Conservation (phyloP, 257 asterid genomes). For the Capsicum rhomboideum region DNA sequence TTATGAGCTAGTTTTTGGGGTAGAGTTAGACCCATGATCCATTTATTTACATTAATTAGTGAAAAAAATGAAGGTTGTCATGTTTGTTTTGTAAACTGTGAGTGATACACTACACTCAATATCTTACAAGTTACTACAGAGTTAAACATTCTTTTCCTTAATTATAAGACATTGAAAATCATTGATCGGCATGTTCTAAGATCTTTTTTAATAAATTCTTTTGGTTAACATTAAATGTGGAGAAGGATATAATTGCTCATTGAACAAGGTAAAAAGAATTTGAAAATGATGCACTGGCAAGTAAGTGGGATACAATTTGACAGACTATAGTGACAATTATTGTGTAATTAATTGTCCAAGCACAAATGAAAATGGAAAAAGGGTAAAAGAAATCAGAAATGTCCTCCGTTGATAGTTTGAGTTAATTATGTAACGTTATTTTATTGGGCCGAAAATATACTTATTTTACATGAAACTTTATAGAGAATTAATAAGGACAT, state of each 20-base stretch:
- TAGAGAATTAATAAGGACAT: too few relatives aligned
- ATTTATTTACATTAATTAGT: too few relatives aligned
- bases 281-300: neutral
- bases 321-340: neutral
- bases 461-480: too few relatives aligned
- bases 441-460: too few relatives aligned
- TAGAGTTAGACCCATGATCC: too few relatives aligned
- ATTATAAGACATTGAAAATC: neutral
- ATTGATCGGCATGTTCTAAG: neutral
- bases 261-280: neutral
- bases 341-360: neutral
- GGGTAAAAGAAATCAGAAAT: too few relatives aligned
- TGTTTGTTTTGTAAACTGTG: neutral
- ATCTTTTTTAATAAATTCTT: neutral
- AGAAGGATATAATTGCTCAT: neutral
- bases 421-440: too few relatives aligned
- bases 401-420: too few relatives aligned
- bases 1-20: too few relatives aligned
- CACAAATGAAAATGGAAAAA: neutral
- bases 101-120: neutral
- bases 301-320: neutral
- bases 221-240: neutral
- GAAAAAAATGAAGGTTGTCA: neutral
- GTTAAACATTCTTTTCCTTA: neutral
- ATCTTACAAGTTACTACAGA: neutral